A percentile compares a stretch with the other conserved stretches of the same genome.
phyloP scores from a whole-genome alignment of 1,139 yeast genomes.

The Yamadazyma sp. region DNA sequence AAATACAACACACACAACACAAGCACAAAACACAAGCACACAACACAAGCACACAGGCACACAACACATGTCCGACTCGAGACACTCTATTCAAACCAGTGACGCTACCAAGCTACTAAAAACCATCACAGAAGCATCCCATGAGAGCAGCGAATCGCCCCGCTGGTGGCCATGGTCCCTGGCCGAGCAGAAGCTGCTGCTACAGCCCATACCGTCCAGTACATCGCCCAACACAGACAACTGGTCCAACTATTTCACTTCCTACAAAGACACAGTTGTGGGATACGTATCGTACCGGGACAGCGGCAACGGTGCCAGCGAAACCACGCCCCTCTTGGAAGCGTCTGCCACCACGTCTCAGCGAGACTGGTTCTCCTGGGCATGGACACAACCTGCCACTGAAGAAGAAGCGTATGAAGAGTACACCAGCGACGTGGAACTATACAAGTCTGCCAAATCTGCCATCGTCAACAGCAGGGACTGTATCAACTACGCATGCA shows the following conservation, averaged over 20 bases:
- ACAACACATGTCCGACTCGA: neutral
- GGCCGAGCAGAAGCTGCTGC: neutral
- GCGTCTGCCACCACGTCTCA: no score
- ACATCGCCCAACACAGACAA: slow-evolving; percentile 1
- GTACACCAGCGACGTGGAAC: slow-evolving; percentile 22
- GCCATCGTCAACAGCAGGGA: slow-evolving; percentile 37
- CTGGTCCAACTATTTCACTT: slow-evolving; percentile 11
- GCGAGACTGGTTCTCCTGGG: slow-evolving; percentile 29
- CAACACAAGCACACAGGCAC: no score
- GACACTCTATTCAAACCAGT: neutral
- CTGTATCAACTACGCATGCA: slow-evolving; percentile 36
- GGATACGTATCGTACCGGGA: slow-evolving; percentile 10
- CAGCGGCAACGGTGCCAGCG: neutral
- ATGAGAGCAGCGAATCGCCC: slow-evolving; percentile 6
- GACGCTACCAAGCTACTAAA: slow-evolving; percentile 4
- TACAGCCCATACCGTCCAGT: neutral
- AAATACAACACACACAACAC: neutral
- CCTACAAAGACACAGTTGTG: slow-evolving; percentile 8
- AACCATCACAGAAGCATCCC: slow-evolving; percentile 12
- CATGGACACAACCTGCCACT: slow-evolving; percentile 12
- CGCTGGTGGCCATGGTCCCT: neutral
- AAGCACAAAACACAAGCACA: no score
- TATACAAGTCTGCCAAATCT: slow-evolving; percentile 34
- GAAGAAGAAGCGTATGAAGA: slow-evolving; percentile 21
- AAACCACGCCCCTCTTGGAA: slow-evolving; percentile 2